Percentiles rank a stretch among this genome's conserved stretches.
phyloP scores from a whole-genome alignment of 495 filamentous ascomycete species.

The Bacidia gigantensis region DNA sequence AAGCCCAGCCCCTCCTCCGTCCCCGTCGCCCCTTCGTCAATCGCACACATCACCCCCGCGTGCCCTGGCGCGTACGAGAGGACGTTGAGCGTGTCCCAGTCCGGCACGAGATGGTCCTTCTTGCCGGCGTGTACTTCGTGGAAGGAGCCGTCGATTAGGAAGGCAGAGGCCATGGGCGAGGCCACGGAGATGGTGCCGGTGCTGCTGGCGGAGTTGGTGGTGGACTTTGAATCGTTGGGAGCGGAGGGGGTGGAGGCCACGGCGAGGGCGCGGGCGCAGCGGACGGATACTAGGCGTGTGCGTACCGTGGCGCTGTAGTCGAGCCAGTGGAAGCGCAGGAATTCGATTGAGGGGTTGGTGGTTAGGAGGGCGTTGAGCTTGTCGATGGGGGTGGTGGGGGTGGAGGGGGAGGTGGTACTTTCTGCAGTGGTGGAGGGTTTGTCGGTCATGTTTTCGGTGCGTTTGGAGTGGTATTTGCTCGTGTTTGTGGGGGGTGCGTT shows the following conservation, averaged over 20 bases:
- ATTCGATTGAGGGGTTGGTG: slow-evolving; percentile 13
- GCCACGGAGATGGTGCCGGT: slow-evolving; percentile 5
- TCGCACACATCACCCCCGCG: slow-evolving; percentile 9
- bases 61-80: slow-evolving; percentile 6
- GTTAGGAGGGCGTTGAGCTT: not conserved
- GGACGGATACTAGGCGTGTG: slow-evolving; percentile 6
- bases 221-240: not conserved
- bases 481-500: too few relatives aligned
- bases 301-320: slow-evolving; percentile 13
- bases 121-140: slow-evolving; percentile 3
- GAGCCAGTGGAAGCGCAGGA: slow-evolving; percentile 15
- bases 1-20: not conserved
- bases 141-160: slow-evolving; percentile 9
- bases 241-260: not conserved
- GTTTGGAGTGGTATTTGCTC: too few relatives aligned
- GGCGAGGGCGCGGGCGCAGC: slow-evolving; percentile 4
- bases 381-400: not conserved
- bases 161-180: slow-evolving; percentile 6
- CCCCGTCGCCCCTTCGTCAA: not conserved
- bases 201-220: not conserved
- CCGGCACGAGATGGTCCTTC: slow-evolving; percentile 6
- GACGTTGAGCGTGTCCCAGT: slow-evolving; percentile 7
- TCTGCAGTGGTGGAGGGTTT: too few relatives aligned
- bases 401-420: too few relatives aligned
- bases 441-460: too few relatives aligned